phyloP scores from a whole-genome alignment of 2,329 filamentous ascomycete genomes.

The Penicillium griseofulvum region DNA sequence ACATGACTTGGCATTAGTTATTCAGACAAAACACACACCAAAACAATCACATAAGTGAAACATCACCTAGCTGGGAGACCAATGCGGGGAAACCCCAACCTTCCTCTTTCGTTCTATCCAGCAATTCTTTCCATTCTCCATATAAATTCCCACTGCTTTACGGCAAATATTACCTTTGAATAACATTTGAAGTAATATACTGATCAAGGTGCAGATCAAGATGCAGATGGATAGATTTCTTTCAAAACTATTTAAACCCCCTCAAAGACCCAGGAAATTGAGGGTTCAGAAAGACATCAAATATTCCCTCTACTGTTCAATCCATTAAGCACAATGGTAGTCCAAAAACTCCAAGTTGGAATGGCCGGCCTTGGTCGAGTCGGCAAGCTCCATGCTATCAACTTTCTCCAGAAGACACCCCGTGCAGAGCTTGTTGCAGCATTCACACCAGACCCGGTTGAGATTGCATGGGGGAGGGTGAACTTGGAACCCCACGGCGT shows the following conservation, averaged over 20 bases:
- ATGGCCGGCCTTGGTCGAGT: constrained; percentile 51
- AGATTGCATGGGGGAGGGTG: constrained; percentile 49
- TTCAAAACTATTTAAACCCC: constrained; percentile 13
- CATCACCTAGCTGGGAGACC: no score
- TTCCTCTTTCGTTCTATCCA: not conserved
- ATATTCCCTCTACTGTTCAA: not conserved
- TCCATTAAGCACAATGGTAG: constrained; percentile 14
- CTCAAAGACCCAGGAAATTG: not conserved
- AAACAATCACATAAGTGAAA: not conserved
- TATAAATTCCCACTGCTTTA: no score
- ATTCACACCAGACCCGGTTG: constrained; percentile 44
- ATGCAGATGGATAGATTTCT: not conserved
- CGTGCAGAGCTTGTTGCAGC: constrained; percentile 50
- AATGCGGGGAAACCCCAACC: constrained; percentile 8
- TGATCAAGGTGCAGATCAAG: not conserved
- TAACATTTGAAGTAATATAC: not conserved
- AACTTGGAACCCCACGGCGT: constrained; percentile 52
- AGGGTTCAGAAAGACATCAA: not conserved
- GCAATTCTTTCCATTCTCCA: constrained; percentile 9
- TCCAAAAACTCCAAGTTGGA: constrained; percentile 43
- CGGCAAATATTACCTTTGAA: not conserved
- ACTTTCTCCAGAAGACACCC: constrained; percentile 46
- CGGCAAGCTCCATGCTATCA: constrained; percentile 48
- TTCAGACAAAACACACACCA: no score
- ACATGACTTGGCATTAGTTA: not conserved